Evolutionary conservation across 2,329 filamentous ascomycete genomes (phyloP).

Genomic region (Tothia fuscella): DNA sequence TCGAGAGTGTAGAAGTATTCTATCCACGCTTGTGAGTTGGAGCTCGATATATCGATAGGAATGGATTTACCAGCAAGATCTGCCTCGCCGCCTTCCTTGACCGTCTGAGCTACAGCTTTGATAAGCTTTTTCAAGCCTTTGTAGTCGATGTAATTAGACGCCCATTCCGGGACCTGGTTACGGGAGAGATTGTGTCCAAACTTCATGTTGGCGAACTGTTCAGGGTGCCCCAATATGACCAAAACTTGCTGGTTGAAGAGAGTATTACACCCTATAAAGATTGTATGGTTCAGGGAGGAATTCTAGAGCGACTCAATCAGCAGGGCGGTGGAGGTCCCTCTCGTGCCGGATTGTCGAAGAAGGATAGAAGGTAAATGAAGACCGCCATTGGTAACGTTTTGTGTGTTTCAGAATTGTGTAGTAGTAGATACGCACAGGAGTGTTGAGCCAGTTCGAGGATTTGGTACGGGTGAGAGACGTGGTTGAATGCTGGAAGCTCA

Average conservation of each 20-base stretch:
- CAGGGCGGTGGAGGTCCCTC: too few relatives aligned
- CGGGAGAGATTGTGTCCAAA: constrained; percentile 51
- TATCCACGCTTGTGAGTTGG: constrained; percentile 29
- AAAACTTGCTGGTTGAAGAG: background rate
- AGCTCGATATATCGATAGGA: background rate
- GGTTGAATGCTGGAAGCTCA: too few relatives aligned
- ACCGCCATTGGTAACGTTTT: too few relatives aligned
- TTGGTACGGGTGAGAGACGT: too few relatives aligned
- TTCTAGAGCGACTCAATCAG: background rate
- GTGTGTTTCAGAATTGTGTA: too few relatives aligned
- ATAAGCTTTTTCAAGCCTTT: constrained; percentile 91
- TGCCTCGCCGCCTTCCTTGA: constrained; percentile 57
- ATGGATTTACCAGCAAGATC: constrained; percentile 74
- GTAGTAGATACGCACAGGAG: too few relatives aligned
- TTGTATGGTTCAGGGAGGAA: too few relatives aligned
- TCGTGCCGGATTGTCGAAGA: background rate
- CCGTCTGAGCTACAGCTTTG: constrained; percentile 59
- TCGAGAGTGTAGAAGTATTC: constrained; percentile 96
- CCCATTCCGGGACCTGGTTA: constrained; percentile 82
- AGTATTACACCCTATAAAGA: too few relatives aligned
- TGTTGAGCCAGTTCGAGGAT: too few relatives aligned
- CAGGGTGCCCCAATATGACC: background rate
- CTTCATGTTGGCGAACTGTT: constrained; percentile 28
- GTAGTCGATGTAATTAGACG: constrained; percentile 75
- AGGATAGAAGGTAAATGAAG: too few relatives aligned